Percentiles rank a stretch among this genome's conserved stretches.
Evolutionary conservation across 345 rosid species (phyloP).

Genomic region (Hirschfeldia incana): DNA sequence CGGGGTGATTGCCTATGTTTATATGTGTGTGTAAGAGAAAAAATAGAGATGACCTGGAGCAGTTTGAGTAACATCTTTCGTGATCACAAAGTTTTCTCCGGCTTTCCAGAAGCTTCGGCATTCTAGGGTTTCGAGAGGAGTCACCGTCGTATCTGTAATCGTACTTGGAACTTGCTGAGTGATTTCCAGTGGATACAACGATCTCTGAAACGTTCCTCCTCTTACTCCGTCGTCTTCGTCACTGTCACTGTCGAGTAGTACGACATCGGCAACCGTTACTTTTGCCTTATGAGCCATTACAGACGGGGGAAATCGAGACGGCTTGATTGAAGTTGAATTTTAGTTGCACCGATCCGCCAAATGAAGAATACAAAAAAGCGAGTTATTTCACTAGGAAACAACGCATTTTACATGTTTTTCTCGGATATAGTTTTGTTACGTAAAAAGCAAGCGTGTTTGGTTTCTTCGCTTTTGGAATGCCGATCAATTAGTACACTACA

Average conservation of each 20-base stretch:
- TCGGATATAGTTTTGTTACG: not conserved
- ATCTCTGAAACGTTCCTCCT: conserved; percentile 2
- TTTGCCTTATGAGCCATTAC: no score
- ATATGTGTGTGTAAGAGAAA: not conserved
- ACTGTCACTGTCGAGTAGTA: no score
- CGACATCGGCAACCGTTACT: no score
- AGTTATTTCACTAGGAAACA: not conserved
- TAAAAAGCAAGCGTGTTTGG: not conserved
- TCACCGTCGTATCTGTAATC: conserved; percentile 20
- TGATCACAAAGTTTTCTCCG: conserved; percentile 45
- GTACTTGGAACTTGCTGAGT: conserved; percentile 16
- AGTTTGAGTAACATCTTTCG: conserved; percentile 33
- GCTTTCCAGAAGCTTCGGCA: conserved; percentile 90
- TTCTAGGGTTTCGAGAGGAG: conserved; percentile 40
- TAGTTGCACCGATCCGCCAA: no score
- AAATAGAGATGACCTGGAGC: not conserved
- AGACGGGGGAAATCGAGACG: no score
- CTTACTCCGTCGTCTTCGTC: not conserved
- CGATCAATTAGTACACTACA: no score
- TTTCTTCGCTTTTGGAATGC: not conserved
- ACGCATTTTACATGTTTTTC: not conserved
- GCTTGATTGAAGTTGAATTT: no score
- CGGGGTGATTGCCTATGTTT: no score
- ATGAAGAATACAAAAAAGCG: no score
- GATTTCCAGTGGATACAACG: conserved; percentile 13